phyloP scores from a whole-genome alignment of 306 rosid genomes.

The Macrotyloma uniflorum region DNA sequence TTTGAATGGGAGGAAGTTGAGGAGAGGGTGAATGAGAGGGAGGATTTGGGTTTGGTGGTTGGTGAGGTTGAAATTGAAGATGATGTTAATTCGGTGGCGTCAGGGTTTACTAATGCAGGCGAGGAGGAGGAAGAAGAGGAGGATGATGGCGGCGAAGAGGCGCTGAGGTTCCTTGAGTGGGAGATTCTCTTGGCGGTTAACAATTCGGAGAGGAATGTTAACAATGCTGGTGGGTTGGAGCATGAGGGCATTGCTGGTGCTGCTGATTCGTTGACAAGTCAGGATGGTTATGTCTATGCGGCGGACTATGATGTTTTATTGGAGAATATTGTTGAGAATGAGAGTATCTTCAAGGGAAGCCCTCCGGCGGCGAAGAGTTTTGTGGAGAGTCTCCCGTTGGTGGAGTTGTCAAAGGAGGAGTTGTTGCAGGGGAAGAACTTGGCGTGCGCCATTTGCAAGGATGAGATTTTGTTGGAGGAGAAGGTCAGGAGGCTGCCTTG shows the following conservation, averaged over 20 bases:
- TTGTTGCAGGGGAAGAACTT: slow-evolving; percentile 54
- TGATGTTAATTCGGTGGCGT: slow-evolving; percentile 50
- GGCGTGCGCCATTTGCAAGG: slow-evolving; percentile 82
- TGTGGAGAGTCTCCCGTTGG: slow-evolving; percentile 75
- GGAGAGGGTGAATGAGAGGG: slow-evolving; percentile 54
- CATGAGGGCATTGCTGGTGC: slow-evolving; percentile 38
- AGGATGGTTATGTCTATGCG: slow-evolving; percentile 54
- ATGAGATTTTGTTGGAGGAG: slow-evolving; percentile 63
- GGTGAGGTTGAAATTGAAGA: slow-evolving; percentile 56
- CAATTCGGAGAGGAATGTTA: slow-evolving; percentile 54
- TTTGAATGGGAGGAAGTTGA: slow-evolving; percentile 74
- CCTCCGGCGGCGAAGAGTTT: slow-evolving; percentile 72
- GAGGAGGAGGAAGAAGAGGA: slow-evolving; percentile 9
- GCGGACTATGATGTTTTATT: slow-evolving; percentile 64
- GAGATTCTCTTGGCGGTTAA: slow-evolving; percentile 76
- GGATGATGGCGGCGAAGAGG: slow-evolving; percentile 50
- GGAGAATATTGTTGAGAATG: slow-evolving; percentile 74
- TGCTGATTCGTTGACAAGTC: slow-evolving; percentile 33
- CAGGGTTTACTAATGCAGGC: slow-evolving; percentile 50
- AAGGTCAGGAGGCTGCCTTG: slow-evolving; percentile 84
- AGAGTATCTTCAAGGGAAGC: slow-evolving; percentile 61
- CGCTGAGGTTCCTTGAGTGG: slow-evolving; percentile 68
- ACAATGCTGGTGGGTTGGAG: slow-evolving; percentile 27
- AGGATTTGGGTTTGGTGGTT: slow-evolving; percentile 38
- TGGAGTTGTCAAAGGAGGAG: slow-evolving; percentile 65